phyloP scores from a whole-genome alignment of 495 filamentous ascomycete species.

The Penicillium arizonense region DNA sequence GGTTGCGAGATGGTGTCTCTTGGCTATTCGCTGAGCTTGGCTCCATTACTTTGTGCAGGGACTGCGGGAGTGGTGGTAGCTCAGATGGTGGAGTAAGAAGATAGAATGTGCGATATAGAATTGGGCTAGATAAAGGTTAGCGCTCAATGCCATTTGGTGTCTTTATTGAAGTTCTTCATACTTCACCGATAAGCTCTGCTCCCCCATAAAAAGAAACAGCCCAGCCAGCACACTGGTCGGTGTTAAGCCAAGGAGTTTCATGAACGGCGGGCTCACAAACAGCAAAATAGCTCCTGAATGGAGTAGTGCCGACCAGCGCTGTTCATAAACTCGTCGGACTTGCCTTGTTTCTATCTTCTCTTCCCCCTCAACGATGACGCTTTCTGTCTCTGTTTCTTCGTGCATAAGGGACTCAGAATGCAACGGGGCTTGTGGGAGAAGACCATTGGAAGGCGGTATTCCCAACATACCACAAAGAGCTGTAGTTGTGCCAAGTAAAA shows the following conservation, averaged over 20 bases:
- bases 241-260: slow-evolving; percentile 66
- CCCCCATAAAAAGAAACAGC: slow-evolving; percentile 72
- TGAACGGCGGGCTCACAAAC: slow-evolving; percentile 65
- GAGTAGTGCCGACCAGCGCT: slow-evolving; percentile 65
- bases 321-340: slow-evolving; percentile 59
- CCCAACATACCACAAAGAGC: slow-evolving; percentile 67
- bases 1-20: slow-evolving; percentile 10
- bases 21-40: not conserved
- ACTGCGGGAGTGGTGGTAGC: slow-evolving; percentile 55
- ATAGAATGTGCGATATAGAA: slow-evolving; percentile 62
- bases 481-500: slow-evolving; percentile 66
- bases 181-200: slow-evolving; percentile 69
- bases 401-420: slow-evolving; percentile 69
- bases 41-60: slow-evolving; percentile 23
- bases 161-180: slow-evolving; percentile 12
- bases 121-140: slow-evolving; percentile 40
- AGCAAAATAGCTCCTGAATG: slow-evolving; percentile 60
- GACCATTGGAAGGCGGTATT: slow-evolving; percentile 67
- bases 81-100: slow-evolving; percentile 64
- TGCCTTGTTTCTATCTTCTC: slow-evolving; percentile 39
- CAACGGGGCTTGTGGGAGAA: slow-evolving; percentile 67
- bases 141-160: too few relatives aligned
- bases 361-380: slow-evolving; percentile 35
- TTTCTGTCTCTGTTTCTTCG: slow-evolving; percentile 42
- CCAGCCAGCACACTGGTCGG: slow-evolving; percentile 68